Evolutionary conservation across 2,329 filamentous ascomycete species (phyloP).

Genomic region (Trichoderma sp.): DNA sequence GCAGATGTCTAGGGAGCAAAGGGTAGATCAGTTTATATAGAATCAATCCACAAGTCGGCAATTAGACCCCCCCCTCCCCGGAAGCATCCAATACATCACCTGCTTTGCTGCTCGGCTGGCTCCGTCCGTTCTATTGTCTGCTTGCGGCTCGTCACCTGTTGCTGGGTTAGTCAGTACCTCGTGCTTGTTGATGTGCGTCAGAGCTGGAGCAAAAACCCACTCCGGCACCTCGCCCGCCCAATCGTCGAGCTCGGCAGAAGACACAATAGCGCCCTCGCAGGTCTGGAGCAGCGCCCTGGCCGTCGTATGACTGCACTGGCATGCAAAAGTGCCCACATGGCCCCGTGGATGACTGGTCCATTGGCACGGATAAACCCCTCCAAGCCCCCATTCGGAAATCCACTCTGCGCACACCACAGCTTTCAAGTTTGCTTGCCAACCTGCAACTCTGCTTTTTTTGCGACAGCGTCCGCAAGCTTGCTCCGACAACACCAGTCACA

Average conservation of each 20-base stretch:
- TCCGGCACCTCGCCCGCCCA: slow-evolving; percentile 7
- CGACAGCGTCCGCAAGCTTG: slow-evolving; percentile 12
- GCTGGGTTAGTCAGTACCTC: neutral
- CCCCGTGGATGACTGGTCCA: neutral
- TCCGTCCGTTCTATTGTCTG: neutral
- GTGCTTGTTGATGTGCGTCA: neutral
- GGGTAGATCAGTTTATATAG: neutral
- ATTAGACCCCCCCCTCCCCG: neutral
- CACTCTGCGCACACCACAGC: slow-evolving; percentile 18
- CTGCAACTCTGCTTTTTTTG: slow-evolving; percentile 12
- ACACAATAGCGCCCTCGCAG: neutral
- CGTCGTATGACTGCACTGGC: neutral
- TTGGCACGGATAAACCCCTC: slow-evolving; percentile 16
- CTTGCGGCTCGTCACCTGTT: neutral
- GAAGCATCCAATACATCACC: neutral
- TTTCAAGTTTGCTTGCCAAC: neutral
- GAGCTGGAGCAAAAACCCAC: slow-evolving; percentile 2
- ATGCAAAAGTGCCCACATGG: slow-evolving; percentile 12
- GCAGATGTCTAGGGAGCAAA: neutral
- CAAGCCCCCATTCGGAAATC: slow-evolving; percentile 14
- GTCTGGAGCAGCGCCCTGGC: slow-evolving; percentile 3
- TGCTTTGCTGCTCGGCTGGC: neutral
- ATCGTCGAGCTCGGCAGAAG: slow-evolving; percentile 11
- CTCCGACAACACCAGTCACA: slow-evolving; percentile 21
- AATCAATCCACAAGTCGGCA: neutral